Evolutionary conservation across 1,139 yeast species (phyloP), one percentile per base, ranked within the genome.

Genomic region (Williopsis jadinii): DNA sequence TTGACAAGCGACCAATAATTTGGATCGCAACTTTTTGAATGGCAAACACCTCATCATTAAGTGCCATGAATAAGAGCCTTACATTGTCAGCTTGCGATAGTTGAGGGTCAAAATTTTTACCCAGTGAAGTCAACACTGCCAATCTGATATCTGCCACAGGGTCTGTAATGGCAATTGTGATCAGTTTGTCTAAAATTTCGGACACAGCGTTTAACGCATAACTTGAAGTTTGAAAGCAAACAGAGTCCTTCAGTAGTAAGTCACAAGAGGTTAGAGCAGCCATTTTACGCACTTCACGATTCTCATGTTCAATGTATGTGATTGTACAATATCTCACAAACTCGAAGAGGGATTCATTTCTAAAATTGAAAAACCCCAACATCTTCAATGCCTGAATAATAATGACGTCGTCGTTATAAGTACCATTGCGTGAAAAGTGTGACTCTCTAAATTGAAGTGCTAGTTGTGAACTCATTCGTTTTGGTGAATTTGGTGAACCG

Each of bases 21-120:
- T 73, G 72, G 35, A 90, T 77, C 0, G 96, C 84, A n/a, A 78
- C 84, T 54, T 84, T 79, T 40, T 96, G 74, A 19, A 92, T 86
- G 11, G 77, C 77, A 58, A 92, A 94, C 1, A 77, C 77, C 59
- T 90, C 98, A 62, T 94, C 99, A 57, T 94, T 86, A 42, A 92
- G 67, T 0, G 96, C 94, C 70, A 90, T 85, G 55, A 92, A 86
- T 31, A 94, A 66, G 28, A 90, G 64, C 43, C 88, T 71, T 19
- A 90, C 94, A 56, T 88, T 90, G 48, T 84, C 95, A 0, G 96
- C 95, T 60, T 92, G 97, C 0, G 97, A 86, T 36, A 94, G 65
- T 54, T 92, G 98, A 0, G 96, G 87, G 55, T 92, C 97, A 56
- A 92, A 84, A 44, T 75, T 73, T 3, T 80, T 76, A 32, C 85